A percentile compares a stretch with the other conserved stretches of the same genome.
These are phyloP conservation scores for Corynespora cassiicola DNA, from an alignment of 2,329 filamentous ascomycete species.

Conservation along the genomic window DNA sequence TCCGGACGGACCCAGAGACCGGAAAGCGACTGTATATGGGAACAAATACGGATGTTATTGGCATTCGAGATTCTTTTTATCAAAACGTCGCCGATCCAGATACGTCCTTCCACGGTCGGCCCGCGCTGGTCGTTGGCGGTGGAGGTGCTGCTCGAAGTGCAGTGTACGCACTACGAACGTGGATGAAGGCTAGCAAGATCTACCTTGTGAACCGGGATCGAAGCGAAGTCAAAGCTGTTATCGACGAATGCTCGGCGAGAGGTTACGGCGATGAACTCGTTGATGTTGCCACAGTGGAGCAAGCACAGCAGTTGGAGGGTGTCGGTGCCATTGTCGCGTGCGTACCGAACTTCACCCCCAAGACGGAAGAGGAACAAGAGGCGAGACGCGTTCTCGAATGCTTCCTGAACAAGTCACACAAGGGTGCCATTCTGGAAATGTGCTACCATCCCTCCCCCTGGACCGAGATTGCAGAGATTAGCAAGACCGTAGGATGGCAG, in stretches of 20 bases:
- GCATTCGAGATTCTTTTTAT: slow-evolving; percentile 74
- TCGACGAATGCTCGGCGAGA: slow-evolving; percentile 66
- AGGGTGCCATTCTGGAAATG: slow-evolving; percentile 80
- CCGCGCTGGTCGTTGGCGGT: slow-evolving; percentile 77
- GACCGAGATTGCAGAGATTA: slow-evolving; percentile 69
- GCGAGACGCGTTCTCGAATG: slow-evolving; percentile 64
- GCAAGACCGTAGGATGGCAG: slow-evolving; percentile 70
- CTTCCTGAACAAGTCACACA: slow-evolving; percentile 57
- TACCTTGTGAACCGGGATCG: slow-evolving; percentile 80
- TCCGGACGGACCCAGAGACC: slow-evolving; percentile 56
- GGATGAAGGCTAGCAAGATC: slow-evolving; percentile 70
- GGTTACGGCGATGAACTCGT: slow-evolving; percentile 67
- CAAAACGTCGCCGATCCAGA: slow-evolving; percentile 53
- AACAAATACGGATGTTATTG: slow-evolving; percentile 82
- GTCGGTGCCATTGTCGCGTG: slow-evolving; percentile 75
- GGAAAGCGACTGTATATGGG: slow-evolving; percentile 67
- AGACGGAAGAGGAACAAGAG: slow-evolving; percentile 66
- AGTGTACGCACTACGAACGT: slow-evolving; percentile 75
- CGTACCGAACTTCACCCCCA: slow-evolving; percentile 77
- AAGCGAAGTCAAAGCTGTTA: slow-evolving; percentile 70
- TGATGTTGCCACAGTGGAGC: slow-evolving; percentile 66
- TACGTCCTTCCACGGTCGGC: slow-evolving; percentile 61
- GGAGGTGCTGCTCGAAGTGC: slow-evolving; percentile 81
- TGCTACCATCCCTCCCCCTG: slow-evolving; percentile 76
- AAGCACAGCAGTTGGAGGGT: slow-evolving; percentile 64